These are phyloP conservation scores for Microsporum ferrugineum DNA, from an alignment of 2,329 filamentous ascomycete genomes.

Conservation along the genomic window DNA sequence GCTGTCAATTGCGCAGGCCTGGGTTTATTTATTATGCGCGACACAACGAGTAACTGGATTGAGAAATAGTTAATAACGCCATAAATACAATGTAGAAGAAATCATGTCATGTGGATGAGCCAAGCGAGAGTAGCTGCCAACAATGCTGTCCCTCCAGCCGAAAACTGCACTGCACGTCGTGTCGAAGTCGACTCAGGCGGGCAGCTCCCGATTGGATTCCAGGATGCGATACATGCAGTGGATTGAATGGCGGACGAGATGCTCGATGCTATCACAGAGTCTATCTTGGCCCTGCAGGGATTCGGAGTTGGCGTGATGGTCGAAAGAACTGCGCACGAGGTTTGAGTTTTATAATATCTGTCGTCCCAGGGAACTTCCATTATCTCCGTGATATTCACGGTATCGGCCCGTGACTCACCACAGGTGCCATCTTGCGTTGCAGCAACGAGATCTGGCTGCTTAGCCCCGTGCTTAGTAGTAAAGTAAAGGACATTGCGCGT, in stretches of 20 bases:
- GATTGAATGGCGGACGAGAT: slow-evolving; percentile 5
- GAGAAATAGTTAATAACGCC: background rate
- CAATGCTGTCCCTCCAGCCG: background rate
- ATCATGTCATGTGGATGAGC: background rate
- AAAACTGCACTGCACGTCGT: background rate
- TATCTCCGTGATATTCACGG: background rate
- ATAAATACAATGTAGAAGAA: background rate
- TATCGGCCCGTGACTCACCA: background rate
- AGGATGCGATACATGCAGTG: background rate
- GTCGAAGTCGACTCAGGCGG: background rate
- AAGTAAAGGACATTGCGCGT: background rate
- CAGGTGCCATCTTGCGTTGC: background rate
- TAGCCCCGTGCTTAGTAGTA: background rate
- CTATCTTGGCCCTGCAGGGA: slow-evolving; percentile 1
- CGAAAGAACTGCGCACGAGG: background rate
- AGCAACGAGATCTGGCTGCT: background rate
- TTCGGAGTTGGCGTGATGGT: background rate
- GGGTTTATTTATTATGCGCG: background rate
- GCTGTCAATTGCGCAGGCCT: background rate
- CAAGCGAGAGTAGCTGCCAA: background rate
- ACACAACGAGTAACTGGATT: background rate
- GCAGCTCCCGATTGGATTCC: background rate
- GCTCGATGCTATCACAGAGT: background rate
- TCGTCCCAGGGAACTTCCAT: background rate
- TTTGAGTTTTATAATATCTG: background rate